Conservation (phyloP, 495 filamentous ascomycete species). For the Hypoxylon intermedium region DNA sequence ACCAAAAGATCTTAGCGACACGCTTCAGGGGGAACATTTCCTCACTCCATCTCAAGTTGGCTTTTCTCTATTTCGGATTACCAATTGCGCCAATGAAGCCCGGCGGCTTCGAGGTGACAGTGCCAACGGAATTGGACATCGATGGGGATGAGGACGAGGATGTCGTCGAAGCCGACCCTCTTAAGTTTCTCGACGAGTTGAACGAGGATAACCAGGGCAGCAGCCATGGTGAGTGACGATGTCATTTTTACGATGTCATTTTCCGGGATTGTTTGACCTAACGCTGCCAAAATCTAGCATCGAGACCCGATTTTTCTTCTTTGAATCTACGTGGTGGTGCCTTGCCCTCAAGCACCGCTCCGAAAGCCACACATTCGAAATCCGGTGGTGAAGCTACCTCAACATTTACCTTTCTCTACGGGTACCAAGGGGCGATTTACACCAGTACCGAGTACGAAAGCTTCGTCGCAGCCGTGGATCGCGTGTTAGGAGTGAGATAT, state of each 20-base stretch:
- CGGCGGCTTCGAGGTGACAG: not conserved
- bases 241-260: not conserved
- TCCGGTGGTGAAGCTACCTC: too few relatives aligned
- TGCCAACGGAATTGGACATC: slow-evolving; percentile 20
- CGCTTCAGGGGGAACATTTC: slow-evolving; percentile 31
- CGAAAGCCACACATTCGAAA: too few relatives aligned
- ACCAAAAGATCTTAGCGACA: slow-evolving; percentile 20
- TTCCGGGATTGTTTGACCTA: too few relatives aligned
- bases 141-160: not conserved
- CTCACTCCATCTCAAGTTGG: slow-evolving; percentile 36
- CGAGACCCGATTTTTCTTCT: not conserved
- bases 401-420: too few relatives aligned
- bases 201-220: slow-evolving; percentile 7
- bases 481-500: slow-evolving; percentile 8
- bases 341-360: too few relatives aligned
- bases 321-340: slow-evolving; percentile 39
- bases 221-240: not conserved
- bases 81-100: slow-evolving; percentile 36
- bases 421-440: slow-evolving; percentile 19
- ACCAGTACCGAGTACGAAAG: not conserved
- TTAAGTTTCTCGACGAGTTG: slow-evolving; percentile 29
- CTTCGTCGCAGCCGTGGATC: slow-evolving; percentile 15
- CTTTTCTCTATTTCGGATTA: slow-evolving; percentile 41
- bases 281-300: too few relatives aligned
- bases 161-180: not conserved